Percentiles rank a stretch among this genome's conserved stretches.
Conservation (phyloP, 1,139 yeast species). For the Diutina pseudorugosa region DNA sequence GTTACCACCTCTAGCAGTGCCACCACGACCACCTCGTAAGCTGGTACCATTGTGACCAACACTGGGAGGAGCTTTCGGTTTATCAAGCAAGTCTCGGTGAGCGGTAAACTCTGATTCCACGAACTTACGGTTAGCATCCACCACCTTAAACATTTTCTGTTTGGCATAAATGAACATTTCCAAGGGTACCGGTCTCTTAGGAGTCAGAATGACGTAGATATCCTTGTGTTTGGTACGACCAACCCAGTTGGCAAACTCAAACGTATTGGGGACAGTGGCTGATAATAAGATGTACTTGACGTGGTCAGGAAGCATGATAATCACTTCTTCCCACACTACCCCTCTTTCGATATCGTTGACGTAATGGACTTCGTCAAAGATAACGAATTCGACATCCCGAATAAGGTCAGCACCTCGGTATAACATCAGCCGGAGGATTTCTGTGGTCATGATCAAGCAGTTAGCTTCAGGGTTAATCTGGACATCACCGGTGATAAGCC, state of each 20-base stretch:
- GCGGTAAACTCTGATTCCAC: constrained; percentile 96
- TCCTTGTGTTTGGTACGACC: constrained; percentile 95
- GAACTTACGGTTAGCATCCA: constrained; percentile 92
- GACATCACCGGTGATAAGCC: constrained; percentile 95
- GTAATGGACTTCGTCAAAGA: constrained; percentile 95
- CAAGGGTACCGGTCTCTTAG: constrained; percentile 96
- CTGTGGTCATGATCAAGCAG: constrained; percentile 96
- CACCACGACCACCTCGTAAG: constrained; percentile 31
- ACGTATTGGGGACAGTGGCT: constrained; percentile 96
- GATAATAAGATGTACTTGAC: constrained; percentile 80
- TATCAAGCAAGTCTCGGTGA: constrained; percentile 66
- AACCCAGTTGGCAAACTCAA: constrained; percentile 97
- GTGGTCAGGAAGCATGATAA: constrained; percentile 91
- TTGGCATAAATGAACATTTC: constrained; percentile 74
- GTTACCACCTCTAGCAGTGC: constrained; percentile 31
- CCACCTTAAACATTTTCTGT: constrained; percentile 96
- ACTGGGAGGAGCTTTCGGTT: constrained; percentile 6
- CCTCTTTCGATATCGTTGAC: constrained; percentile 96
- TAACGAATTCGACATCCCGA: constrained; percentile 94
- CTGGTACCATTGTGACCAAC: constrained; percentile 29
- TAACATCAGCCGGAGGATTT: constrained; percentile 86
- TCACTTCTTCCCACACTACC: constrained; percentile 99
- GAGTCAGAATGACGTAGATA: constrained; percentile 96
- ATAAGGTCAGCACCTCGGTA: constrained; percentile 94
- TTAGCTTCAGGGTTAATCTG: constrained; percentile 96